Evolutionary conservation across 2,329 filamentous ascomycete genomes (phyloP).

Genomic region (Aspergillus costaricaensis): DNA sequence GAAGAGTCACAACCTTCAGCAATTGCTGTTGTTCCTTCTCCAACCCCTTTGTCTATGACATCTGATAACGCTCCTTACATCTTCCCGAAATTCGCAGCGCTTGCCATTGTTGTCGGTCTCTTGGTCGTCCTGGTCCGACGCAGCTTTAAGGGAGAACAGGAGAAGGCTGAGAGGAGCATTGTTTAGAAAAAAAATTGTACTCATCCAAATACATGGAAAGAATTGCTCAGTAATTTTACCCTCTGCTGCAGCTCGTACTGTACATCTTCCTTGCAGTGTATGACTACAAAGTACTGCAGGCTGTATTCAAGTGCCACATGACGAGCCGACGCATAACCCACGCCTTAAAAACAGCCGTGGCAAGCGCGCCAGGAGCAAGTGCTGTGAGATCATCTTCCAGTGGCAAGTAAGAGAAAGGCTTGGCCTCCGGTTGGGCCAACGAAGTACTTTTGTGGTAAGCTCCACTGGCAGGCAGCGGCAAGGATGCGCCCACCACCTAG

Average conservation of each 20-base stretch:
- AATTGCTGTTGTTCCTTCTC: conserved; percentile 7
- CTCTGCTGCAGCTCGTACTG: neutral
- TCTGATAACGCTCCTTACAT: conserved; percentile 15
- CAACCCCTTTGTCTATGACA: conserved; percentile 10
- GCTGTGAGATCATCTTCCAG: neutral
- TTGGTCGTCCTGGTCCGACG: conserved; percentile 20
- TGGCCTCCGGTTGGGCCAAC: neutral
- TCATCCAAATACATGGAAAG: neutral
- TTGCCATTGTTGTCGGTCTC: conserved; percentile 23
- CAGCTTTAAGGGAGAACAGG: conserved; percentile 12
- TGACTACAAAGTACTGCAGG: neutral
- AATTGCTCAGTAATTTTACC: neutral
- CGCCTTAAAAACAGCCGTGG: neutral
- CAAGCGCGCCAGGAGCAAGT: neutral
- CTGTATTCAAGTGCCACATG: neutral
- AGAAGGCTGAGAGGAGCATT: conserved; percentile 22
- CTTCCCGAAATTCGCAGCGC: conserved; percentile 20
- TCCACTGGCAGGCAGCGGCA: neutral
- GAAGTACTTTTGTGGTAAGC: neutral
- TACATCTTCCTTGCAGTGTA: neutral
- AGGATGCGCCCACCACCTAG: neutral
- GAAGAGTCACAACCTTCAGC: conserved; percentile 13
- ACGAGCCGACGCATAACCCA: neutral
- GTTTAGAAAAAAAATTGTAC: conserved; percentile 9
- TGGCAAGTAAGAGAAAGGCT: neutral